phyloP scores from a whole-genome alignment of 73 alveolate genomes.

The Paramecium biaurelia region DNA sequence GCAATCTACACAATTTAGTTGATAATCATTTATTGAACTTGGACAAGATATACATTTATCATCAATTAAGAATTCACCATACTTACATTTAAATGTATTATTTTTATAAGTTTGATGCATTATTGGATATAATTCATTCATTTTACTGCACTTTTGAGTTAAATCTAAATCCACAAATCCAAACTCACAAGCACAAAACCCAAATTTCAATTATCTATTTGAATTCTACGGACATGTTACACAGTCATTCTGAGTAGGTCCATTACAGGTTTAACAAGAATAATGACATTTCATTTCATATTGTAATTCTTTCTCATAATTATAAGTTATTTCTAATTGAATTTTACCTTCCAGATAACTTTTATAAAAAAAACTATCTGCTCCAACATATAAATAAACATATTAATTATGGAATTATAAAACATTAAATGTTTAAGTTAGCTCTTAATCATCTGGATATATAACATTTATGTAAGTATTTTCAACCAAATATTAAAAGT shows the following conservation, averaged over 20 bases:
- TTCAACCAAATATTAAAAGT: neutral
- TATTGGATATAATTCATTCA: neutral
- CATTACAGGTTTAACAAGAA: neutral
- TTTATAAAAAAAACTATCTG: neutral
- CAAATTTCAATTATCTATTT: neutral
- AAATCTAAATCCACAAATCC: neutral
- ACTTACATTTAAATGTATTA: neutral
- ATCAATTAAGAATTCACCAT: neutral
- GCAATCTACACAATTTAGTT: neutral
- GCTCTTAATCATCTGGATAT: neutral
- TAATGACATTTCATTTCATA: neutral
- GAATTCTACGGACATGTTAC: neutral
- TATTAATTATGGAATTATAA: neutral
- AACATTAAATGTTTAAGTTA: neutral
- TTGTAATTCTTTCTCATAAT: neutral
- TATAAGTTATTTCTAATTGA: neutral
- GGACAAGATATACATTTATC: neutral
- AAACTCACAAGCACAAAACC: neutral
- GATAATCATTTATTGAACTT: neutral
- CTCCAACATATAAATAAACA: neutral
- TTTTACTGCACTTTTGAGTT: neutral
- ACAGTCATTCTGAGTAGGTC: neutral
- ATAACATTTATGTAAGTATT: neutral
- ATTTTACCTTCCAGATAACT: neutral
- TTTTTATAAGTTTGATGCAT: neutral